Evolutionary conservation across 495 filamentous ascomycete species (phyloP).

Genomic region (Xylaria acuta): DNA sequence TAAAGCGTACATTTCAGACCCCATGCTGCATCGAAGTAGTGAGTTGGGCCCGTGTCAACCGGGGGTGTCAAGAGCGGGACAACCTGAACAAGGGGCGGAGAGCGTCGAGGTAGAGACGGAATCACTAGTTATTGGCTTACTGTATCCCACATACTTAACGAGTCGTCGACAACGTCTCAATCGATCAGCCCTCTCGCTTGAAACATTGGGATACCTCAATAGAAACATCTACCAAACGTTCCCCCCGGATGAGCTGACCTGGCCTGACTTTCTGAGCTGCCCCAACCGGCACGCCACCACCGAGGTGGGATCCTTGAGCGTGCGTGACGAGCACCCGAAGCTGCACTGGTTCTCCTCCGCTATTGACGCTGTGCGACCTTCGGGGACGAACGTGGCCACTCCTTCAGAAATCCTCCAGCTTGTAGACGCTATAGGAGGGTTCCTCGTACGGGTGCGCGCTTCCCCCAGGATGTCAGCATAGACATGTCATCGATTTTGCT

Average conservation of each 20-base stretch:
- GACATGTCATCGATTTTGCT: not conserved
- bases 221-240: slow-evolving; percentile 8
- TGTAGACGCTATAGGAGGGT: slow-evolving; percentile 75
- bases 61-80: not conserved
- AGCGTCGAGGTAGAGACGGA: not conserved
- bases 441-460: slow-evolving; percentile 83
- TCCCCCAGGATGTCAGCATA: slow-evolving; percentile 26
- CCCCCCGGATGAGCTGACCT: not conserved
- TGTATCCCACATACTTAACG: not conserved
- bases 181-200: slow-evolving; percentile 8
- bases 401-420: slow-evolving; percentile 70
- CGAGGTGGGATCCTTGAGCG: not conserved
- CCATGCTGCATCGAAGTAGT: slow-evolving; percentile 1
- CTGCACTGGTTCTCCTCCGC: not conserved
- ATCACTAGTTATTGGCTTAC: slow-evolving; percentile 13
- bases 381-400: slow-evolving; percentile 1
- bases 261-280: slow-evolving; percentile 2
- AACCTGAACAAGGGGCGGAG: not conserved
- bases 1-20: slow-evolving; percentile 4
- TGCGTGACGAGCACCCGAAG: not conserved
- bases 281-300: slow-evolving; percentile 17
- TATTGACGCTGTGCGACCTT: slow-evolving; percentile 12
- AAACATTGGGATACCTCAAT: not conserved
- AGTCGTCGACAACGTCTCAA: slow-evolving; percentile 9
- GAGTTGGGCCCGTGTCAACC: not conserved